Evolutionary conservation across 164 flowering plant species (phyloP).

Genomic region (Chloranthus sessilifolius): DNA sequence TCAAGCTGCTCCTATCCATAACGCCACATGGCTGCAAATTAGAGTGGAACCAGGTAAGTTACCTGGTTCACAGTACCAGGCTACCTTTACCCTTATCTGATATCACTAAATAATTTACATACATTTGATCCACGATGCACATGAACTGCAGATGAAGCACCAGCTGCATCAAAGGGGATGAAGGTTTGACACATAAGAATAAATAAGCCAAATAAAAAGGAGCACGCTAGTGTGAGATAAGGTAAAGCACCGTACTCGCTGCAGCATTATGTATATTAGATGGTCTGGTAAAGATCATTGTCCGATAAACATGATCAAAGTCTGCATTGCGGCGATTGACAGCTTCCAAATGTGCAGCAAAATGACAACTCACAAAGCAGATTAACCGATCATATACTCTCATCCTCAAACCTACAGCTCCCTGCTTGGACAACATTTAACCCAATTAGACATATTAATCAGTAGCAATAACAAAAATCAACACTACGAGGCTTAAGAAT

Average conservation of each 20-base stretch:
- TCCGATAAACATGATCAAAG: slow-evolving; percentile 81
- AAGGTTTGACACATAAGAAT: slow-evolving; percentile 47
- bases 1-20: too few relatives aligned
- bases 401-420: slow-evolving; percentile 94
- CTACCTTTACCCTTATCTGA: too few relatives aligned
- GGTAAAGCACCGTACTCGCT: slow-evolving; percentile 45
- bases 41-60: too few relatives aligned
- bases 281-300: slow-evolving; percentile 68
- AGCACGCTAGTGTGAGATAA: not conserved
- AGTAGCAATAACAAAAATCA: not conserved
- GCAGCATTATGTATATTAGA: slow-evolving; percentile 47
- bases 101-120: slow-evolving; percentile 22
- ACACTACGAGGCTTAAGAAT: not conserved
- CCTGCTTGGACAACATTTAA: slow-evolving; percentile 39
- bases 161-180: slow-evolving; percentile 62
- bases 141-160: slow-evolving; percentile 58
- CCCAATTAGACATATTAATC: slow-evolving; percentile 4
- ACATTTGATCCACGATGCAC: slow-evolving; percentile 55
- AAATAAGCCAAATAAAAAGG: slow-evolving; percentile 41
- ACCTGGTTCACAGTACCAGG: too few relatives aligned
- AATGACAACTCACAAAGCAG: slow-evolving; percentile 94
- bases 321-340: slow-evolving; percentile 94
- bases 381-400: slow-evolving; percentile 84
- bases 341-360: slow-evolving; percentile 99
- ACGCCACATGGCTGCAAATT: too few relatives aligned